phyloP scores from a whole-genome alignment of 2,329 filamentous ascomycete genomes.

The Neodidymelliopsis sp. region DNA sequence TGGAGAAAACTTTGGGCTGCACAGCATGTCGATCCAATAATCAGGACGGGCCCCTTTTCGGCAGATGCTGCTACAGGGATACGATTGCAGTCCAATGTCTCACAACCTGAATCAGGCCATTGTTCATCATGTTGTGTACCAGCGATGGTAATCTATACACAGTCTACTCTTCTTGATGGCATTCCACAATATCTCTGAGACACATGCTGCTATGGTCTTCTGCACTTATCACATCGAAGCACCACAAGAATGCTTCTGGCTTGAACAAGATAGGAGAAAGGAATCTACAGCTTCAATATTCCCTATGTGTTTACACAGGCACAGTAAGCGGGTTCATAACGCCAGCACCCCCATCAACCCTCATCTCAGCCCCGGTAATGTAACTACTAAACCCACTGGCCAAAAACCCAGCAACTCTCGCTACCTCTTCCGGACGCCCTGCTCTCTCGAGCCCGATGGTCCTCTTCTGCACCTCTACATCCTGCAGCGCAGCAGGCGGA shows the following conservation, averaged over 20 bases:
- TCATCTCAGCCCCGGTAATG: conserved; percentile 67
- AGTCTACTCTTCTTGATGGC: no score
- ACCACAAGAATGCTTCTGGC: no score
- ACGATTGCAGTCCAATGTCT: background rate
- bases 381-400: conserved; percentile 69
- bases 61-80: no score
- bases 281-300: background rate
- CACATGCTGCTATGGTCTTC: no score
- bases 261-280: background rate
- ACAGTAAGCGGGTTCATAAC: conserved; percentile 52
- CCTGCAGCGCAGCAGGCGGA: conserved; percentile 63
- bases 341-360: conserved; percentile 67
- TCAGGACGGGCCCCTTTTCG: no score
- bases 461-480: conserved; percentile 56
- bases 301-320: conserved; percentile 32
- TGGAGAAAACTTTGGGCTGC: no score
- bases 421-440: conserved; percentile 66
- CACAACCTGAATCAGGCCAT: background rate
- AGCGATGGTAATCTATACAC: no score
- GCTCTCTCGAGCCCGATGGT: conserved; percentile 66
- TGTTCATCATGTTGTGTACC: background rate
- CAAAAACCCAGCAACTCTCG: conserved; percentile 67
- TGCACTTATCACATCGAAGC: no score
- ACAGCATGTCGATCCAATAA: no score
- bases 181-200: no score